Conservation (phyloP, 2,329 filamentous ascomycete species). For the Botryotinia calthae region DNA sequence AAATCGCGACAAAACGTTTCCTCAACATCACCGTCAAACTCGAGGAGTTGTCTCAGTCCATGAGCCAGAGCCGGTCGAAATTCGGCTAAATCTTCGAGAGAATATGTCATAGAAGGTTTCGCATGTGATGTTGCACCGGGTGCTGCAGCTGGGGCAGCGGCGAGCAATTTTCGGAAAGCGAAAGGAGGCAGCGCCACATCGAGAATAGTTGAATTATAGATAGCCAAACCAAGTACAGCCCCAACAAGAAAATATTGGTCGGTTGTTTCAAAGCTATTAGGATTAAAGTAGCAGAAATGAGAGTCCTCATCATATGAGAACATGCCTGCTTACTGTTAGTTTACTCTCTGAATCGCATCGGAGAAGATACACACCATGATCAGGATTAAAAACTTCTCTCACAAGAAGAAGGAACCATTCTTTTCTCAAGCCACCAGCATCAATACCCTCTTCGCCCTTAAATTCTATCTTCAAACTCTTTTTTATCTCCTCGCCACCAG, state of each 20-base stretch:
- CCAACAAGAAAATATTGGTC: slow-evolving; percentile 91
- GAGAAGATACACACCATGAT: slow-evolving; percentile 64
- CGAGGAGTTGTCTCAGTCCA: slow-evolving; percentile 72
- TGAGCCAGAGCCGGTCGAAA: slow-evolving; percentile 73
- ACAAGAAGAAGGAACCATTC: slow-evolving; percentile 92
- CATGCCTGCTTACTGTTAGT: slow-evolving; percentile 57
- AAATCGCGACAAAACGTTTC: slow-evolving; percentile 80
- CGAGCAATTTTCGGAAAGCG: slow-evolving; percentile 81
- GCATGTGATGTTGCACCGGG: slow-evolving; percentile 55
- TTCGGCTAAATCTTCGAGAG: slow-evolving; percentile 78
- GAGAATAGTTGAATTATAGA: slow-evolving; percentile 92
- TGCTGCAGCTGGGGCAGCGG: slow-evolving; percentile 65
- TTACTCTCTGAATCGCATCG: slow-evolving; percentile 1
- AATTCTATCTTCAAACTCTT: slow-evolving; percentile 86
- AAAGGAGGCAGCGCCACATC: slow-evolving; percentile 87
- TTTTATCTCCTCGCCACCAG: slow-evolving; percentile 80
- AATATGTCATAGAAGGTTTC: slow-evolving; percentile 65
- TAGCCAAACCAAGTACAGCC: slow-evolving; percentile 81
- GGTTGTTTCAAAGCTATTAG: slow-evolving; percentile 82
- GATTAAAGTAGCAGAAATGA: slow-evolving; percentile 89
- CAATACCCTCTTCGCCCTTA: slow-evolving; percentile 83
- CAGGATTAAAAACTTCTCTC: slow-evolving; percentile 85
- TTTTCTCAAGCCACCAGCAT: slow-evolving; percentile 84
- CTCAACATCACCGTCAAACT: slow-evolving; percentile 82
- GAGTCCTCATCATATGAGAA: slow-evolving; percentile 92